These are phyloP conservation scores for Fraxinus paxiana DNA, from an alignment of 305 asterid genomes.

Conservation along the genomic window DNA sequence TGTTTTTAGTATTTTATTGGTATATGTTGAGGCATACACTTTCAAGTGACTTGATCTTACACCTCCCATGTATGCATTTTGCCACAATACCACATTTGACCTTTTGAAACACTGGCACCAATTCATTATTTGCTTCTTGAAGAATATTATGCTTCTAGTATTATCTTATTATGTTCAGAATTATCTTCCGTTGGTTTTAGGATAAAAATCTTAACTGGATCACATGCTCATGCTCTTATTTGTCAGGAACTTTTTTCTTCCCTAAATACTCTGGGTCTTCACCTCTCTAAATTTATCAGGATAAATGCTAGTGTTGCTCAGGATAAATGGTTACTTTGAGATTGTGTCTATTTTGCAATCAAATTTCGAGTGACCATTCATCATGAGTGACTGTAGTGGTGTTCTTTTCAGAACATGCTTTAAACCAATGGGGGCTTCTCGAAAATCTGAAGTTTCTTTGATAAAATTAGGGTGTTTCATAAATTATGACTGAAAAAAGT, in stretches of 20 bases:
- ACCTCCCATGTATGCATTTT: neutral
- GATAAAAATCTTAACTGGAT: neutral
- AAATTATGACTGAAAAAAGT: neutral
- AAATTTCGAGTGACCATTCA: neutral
- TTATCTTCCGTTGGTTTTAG: neutral
- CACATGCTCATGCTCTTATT: neutral
- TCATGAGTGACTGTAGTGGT: neutral
- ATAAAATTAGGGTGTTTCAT: neutral
- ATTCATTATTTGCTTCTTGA: neutral
- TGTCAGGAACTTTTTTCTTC: neutral
- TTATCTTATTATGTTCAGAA: too few relatives aligned
- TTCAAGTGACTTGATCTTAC: neutral
- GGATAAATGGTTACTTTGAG: neutral
- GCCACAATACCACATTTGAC: neutral
- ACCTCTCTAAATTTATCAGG: neutral
- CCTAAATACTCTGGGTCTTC: neutral
- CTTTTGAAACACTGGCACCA: neutral
- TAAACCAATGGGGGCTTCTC: neutral
- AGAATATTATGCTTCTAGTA: neutral
- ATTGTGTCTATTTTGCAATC: neutral
- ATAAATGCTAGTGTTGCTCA: neutral
- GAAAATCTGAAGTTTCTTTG: neutral
- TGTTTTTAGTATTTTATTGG: too few relatives aligned
- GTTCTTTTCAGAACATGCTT: neutral
- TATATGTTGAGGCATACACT: neutral